Conservation (phyloP, 1,139 yeast species). For the Blastobotrys persicus region DNA sequence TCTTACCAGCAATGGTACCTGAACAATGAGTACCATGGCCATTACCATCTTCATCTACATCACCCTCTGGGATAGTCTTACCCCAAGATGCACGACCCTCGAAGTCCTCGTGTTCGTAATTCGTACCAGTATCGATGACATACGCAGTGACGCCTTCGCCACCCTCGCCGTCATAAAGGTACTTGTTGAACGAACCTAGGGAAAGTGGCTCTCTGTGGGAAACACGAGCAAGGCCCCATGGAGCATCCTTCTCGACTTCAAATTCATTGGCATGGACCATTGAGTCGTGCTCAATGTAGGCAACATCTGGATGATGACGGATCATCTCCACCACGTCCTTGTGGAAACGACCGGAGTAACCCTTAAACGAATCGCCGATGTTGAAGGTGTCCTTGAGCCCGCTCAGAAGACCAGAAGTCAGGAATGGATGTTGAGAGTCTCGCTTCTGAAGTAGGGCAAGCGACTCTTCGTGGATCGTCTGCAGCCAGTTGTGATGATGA, state of each 20-base stretch:
- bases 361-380: conserved; percentile 47
- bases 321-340: conserved; percentile 68
- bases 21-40: conserved; percentile 77
- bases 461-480: conserved; percentile 44
- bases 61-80: conserved; percentile 80
- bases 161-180: conserved; percentile 76
- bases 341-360: conserved; percentile 62
- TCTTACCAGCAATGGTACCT: conserved; percentile 59
- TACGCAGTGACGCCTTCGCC: conserved; percentile 94
- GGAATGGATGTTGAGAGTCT: conserved; percentile 43
- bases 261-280: conserved; percentile 57
- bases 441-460: conserved; percentile 33
- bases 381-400: conserved; percentile 69
- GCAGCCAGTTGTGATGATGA: conserved; percentile 66
- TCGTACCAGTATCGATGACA: conserved; percentile 91
- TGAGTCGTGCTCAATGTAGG: conserved; percentile 74
- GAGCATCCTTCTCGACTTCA: conserved; percentile 75
- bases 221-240: conserved; percentile 95
- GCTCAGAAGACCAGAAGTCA: conserved; percentile 39
- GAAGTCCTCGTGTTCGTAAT: conserved; percentile 75
- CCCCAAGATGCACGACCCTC: conserved; percentile 96
- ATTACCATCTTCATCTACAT: conserved; percentile 81
- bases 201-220: conserved; percentile 81
- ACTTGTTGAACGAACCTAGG: conserved; percentile 79
- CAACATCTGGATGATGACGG: conserved; percentile 69